phyloP scores from a whole-genome alignment of 805 yeast species.

The Kluyveromyces nonfermentans region DNA sequence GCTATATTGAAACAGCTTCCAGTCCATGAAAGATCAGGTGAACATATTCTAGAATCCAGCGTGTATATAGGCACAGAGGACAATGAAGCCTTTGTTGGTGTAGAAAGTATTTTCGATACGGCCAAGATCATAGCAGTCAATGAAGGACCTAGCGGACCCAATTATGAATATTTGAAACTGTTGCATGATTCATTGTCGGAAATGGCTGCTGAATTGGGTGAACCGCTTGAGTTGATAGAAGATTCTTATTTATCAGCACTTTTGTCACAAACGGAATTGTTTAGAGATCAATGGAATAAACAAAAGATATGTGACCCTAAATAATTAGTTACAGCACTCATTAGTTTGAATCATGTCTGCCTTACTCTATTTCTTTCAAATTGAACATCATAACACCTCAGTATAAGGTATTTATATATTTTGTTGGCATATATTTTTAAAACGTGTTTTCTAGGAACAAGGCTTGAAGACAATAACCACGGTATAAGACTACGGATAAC shows the following conservation, averaged over 20 bases:
- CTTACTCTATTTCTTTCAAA: not conserved
- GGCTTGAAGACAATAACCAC: not conserved
- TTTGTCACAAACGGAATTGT: not conserved
- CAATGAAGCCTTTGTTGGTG: conserved; percentile 79
- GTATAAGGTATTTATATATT: not conserved
- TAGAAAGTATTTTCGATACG: conserved; percentile 51
- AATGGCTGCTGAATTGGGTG: conserved; percentile 6
- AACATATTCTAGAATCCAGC: conserved; percentile 40
- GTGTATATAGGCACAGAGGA: conserved; percentile 80
- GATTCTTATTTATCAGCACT: conserved; percentile 1
- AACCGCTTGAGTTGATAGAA: not conserved
- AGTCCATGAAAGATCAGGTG: conserved; percentile 28
- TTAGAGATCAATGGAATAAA: not conserved
- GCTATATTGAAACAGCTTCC: conserved; percentile 24
- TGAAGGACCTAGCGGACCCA: conserved; percentile 75
- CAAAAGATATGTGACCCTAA: not conserved
- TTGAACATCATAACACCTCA: not conserved
- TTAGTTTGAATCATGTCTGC: not conserved
- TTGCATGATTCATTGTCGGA: conserved; percentile 42
- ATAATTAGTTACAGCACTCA: not conserved
- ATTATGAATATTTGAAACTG: conserved; percentile 56
- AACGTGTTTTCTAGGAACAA: not conserved
- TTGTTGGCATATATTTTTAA: not conserved
- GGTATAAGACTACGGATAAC: not conserved
- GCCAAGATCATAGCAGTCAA: conserved; percentile 50